Base-by-base conservation (phyloP, 768 basidiomycete genomes). In the Termitomyces sp. region DNA sequence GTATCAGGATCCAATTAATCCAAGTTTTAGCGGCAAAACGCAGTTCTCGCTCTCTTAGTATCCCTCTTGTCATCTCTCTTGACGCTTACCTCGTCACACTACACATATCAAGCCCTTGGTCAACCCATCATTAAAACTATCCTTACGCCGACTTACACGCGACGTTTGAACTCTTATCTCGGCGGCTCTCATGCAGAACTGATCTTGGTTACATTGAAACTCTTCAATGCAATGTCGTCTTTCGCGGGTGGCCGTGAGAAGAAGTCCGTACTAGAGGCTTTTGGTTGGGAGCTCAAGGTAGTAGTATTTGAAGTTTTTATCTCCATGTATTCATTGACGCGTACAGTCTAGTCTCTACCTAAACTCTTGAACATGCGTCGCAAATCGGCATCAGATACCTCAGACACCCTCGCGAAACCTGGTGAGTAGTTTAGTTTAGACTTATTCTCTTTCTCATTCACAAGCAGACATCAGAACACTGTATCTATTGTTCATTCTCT, bases 201-300 rank as follows among this genome's bases (percentile, higher is more conserved):
- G 10, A 81, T 87, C 28, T 75, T 93, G 8, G 79, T 81, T 0
- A 81, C 87, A 0, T 70, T 94, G 58, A 88, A 85, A 63, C 68
- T 92, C 18, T 85, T 84, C 67, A 79, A 83, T 60, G 71, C 74
- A 0, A 77, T 92, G 64, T 85, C 87, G 2, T 68, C 70, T 0
- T 92, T 88, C 67, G 86, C 79, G 2, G 80, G 87, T 26, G 88
- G 89, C 18, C 72, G 79, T 26, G 89, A 92, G 61, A 78, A 82
- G 53, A 87, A 82, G 61, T 66, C 75, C 0, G 76, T 90, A 2
- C 70, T 87, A 30, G 91, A 92, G 56, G 77, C 77, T 0, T 91
- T 93, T 70, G 81, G 83, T 6, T 93, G 91, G 91, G 89, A 90
- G 58, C 77, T 80, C 33, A 93, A 91, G 78, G 91, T 86, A 55